Base-by-base conservation (phyloP, 176 grass and related monocot species). In the Melocanna baccifera region DNA sequence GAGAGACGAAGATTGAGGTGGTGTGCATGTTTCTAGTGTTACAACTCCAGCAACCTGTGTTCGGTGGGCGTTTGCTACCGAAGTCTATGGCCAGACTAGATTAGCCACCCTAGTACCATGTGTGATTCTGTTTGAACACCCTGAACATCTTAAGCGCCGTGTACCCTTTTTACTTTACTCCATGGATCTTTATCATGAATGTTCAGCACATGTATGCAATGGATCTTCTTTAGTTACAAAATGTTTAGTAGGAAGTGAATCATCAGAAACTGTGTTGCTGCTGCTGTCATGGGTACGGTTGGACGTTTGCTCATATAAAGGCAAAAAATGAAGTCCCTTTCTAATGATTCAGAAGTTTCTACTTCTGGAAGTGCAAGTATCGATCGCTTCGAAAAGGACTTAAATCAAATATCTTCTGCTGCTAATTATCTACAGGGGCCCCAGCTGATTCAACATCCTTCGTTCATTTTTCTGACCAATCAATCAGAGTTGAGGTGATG, bases 1-100 rank as follows among this genome's bases (percentile, higher is more conserved):
- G 81, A 92, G 90, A 55, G 92, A 92, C 1, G 92, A 97, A 85
- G 94, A 97, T 59, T 97, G 71, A 94, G 70, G 68, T 61, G 30
- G 5, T 14, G 48, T 22, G 29, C 51, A 70, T 64, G 46, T 41
- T 43, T 51, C 23, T 32, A 23, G 34, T 79, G 25, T 19, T 2
- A 59, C 52, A 14, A 64, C 48, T 40, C 20, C 4, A 58, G 75
- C 12, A 67, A 67, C 15, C 29, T 42, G 36, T 52, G 42, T 63
- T 69, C 11, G 42, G 32, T 30, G 3, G 12, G 7, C 13, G 77
- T 39, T 58, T 52, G 51, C 32, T 41, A 34, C 16, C 15, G 26
- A 37, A 74, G 39, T 39, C 6, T 30, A n/a, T 30, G 61, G 34
- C n/a, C 18, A 39, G 22, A 19, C 20, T 41, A 15, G 7, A 28